These are phyloP conservation scores for Umbilicus rupestris DNA, from an alignment of 164 flowering plant species.

Conservation along the genomic window DNA sequence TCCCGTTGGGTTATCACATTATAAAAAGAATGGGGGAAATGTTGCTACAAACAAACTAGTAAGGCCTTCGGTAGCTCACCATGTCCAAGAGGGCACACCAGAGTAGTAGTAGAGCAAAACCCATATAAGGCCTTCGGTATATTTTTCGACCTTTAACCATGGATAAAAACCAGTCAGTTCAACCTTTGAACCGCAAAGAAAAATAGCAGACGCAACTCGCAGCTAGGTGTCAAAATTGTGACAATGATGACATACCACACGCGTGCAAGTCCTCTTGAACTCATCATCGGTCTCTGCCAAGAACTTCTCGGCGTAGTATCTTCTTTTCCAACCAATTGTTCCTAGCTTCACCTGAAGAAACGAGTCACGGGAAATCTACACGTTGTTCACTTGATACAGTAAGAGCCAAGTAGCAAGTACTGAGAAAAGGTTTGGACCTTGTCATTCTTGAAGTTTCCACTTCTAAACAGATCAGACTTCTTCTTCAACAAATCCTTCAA, in stretches of 20 bases:
- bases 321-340: conserved; percentile 26
- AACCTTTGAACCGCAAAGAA: background rate
- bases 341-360: conserved; percentile 28
- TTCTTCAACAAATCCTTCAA: background rate
- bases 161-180: background rate
- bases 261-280: conserved; percentile 21
- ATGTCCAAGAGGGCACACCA: conserved; percentile 47
- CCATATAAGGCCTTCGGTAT: conserved; percentile 51
- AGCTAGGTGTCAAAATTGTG: background rate
- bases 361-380: background rate
- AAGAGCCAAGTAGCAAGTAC: background rate
- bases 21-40: background rate
- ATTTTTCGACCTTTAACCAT: conserved; percentile 28
- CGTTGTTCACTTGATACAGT: background rate
- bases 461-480: conserved; percentile 1
- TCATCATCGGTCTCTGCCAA: conserved; percentile 18
- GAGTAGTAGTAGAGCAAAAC: conserved; percentile 36
- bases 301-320: conserved; percentile 41
- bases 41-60: background rate
- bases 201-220: background rate
- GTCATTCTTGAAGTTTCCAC: background rate
- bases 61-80: conserved; percentile 22
- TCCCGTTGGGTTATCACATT: no score
- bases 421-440: background rate
- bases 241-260: conserved; percentile 16